Evolutionary conservation across 2,329 filamentous ascomycete species (phyloP).

Genomic region (Cadophora luteo-olivacea): DNA sequence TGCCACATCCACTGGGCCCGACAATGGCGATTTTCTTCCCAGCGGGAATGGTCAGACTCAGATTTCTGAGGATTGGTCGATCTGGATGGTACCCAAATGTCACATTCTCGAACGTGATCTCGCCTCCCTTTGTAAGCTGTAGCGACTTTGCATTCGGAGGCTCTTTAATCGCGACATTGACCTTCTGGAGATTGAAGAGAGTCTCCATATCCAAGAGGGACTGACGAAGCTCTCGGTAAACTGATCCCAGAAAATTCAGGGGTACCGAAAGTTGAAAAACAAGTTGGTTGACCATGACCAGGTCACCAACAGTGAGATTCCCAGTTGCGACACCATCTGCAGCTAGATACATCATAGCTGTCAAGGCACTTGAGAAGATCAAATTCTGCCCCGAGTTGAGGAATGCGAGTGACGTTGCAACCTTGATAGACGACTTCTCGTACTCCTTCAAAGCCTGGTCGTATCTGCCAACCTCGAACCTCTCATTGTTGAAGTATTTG

Average conservation of each 20-base stretch:
- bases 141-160: conserved; percentile 76
- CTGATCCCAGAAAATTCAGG: conserved; percentile 96
- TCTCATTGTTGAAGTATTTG: conserved; percentile 99
- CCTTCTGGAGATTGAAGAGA: conserved; percentile 95
- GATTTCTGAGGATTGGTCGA: conserved; percentile 83
- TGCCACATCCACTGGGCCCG: conserved; percentile 93
- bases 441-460: conserved; percentile 86
- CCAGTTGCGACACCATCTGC: conserved; percentile 87
- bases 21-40: conserved; percentile 97
- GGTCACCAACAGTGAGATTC: conserved; percentile 85
- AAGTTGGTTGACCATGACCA: conserved; percentile 98
- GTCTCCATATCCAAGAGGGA: conserved; percentile 98
- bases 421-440: conserved; percentile 94
- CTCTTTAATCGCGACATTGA: conserved; percentile 88
- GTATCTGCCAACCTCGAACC: conserved; percentile 89
- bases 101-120: conserved; percentile 95
- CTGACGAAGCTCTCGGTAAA: conserved; percentile 94
- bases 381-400: conserved; percentile 96
- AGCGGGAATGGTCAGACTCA: conserved; percentile 88
- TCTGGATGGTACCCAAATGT: conserved; percentile 90
- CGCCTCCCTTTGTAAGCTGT: conserved; percentile 75
- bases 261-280: conserved; percentile 98
- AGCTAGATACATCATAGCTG: conserved; percentile 97
- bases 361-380: conserved; percentile 93
- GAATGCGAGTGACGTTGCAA: conserved; percentile 90